These are phyloP conservation scores for Cytidiella melzeri DNA, from an alignment of 768 basidiomycete species.

Conservation along the genomic window DNA sequence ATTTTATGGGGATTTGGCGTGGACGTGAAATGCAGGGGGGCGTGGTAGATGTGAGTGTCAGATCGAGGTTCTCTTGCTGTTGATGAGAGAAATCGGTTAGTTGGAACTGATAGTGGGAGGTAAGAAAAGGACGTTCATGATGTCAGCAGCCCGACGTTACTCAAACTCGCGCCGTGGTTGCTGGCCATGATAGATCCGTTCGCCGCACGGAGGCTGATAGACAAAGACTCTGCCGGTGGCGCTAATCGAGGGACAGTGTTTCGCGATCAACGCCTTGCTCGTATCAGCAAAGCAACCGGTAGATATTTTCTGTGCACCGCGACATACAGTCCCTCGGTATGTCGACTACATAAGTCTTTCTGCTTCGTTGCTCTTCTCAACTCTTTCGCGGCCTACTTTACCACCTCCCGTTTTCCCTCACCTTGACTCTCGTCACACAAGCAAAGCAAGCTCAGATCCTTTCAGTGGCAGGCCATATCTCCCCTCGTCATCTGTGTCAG, in stretches of 20 bases:
- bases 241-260: conserved; percentile 35
- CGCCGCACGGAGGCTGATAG: conserved; percentile 29
- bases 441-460: too few relatives aligned
- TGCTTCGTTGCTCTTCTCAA: too few relatives aligned
- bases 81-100: neutral
- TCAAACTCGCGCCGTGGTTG: conserved; percentile 19
- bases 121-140: conserved; percentile 30
- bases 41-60: conserved; percentile 17
- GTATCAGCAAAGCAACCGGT: too few relatives aligned
- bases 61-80: conserved; percentile 13
- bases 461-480: too few relatives aligned
- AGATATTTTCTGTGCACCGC: too few relatives aligned
- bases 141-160: conserved; percentile 29
- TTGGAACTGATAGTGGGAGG: neutral
- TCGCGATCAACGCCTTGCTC: too few relatives aligned
- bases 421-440: too few relatives aligned
- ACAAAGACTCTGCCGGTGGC: conserved; percentile 38
- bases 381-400: too few relatives aligned
- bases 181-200: conserved; percentile 35
- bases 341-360: too few relatives aligned
- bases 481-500: too few relatives aligned
- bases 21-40: conserved; percentile 27
- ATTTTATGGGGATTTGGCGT: conserved; percentile 29
- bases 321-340: too few relatives aligned
- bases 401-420: too few relatives aligned